phyloP scores from a whole-genome alignment of 2,329 filamentous ascomycete genomes.

The Aspergillus felis region DNA sequence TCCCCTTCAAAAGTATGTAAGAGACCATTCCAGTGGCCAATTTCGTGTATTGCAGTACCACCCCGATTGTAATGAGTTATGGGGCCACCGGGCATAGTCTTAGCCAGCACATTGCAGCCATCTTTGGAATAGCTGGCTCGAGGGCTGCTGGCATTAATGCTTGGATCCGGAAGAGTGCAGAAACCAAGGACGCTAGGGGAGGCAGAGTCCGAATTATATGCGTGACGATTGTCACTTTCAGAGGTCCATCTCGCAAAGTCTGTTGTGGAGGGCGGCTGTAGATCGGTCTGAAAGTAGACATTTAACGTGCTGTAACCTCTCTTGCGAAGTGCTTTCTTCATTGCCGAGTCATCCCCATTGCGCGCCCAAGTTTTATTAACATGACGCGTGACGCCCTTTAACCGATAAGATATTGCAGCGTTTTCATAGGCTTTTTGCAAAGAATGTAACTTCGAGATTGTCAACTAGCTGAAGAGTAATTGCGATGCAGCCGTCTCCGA shows the following conservation, averaged over 20 bases:
- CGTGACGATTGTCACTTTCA: constrained; percentile 24
- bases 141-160: constrained; percentile 35
- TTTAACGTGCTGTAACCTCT: constrained; percentile 55
- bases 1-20: constrained; percentile 44
- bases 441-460: constrained; percentile 25
- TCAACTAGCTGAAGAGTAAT: constrained; percentile 1
- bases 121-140: constrained; percentile 46
- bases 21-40: constrained; percentile 47
- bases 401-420: constrained; percentile 47
- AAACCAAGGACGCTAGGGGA: constrained; percentile 47
- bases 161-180: constrained; percentile 48
- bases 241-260: constrained; percentile 13
- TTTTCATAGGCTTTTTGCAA: constrained; percentile 46
- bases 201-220: constrained; percentile 11
- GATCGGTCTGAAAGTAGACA: constrained; percentile 57
- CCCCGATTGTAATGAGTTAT: constrained; percentile 48
- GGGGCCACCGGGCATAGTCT: constrained; percentile 52
- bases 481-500: neutral
- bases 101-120: constrained; percentile 56
- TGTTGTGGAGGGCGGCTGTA: constrained; percentile 30
- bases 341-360: constrained; percentile 44
- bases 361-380: constrained; percentile 54
- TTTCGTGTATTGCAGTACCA: constrained; percentile 45
- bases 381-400: constrained; percentile 48
- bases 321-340: constrained; percentile 52